Conservation (phyloP, 495 filamentous ascomycete genomes). For the Podospora appendiculata region DNA sequence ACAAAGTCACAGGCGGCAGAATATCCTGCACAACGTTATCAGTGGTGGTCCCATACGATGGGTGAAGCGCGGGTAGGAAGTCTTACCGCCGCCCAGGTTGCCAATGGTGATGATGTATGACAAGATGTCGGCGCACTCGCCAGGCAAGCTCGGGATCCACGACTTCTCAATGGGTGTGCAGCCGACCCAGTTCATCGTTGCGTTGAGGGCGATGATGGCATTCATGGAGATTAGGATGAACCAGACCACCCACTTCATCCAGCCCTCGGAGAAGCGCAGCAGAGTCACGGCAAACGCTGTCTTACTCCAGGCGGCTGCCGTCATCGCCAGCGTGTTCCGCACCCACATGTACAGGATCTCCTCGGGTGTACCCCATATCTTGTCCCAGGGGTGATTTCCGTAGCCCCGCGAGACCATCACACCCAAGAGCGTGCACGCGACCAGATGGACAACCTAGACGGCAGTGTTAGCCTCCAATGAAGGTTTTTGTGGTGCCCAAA, state of each 20-base stretch:
- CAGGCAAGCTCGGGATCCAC: conserved; percentile 16
- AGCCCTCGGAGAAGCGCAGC: conserved; percentile 13
- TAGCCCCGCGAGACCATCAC: conserved; percentile 4
- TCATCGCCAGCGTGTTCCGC: conserved; percentile 13
- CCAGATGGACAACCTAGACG: not conserved
- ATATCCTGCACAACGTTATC: conserved; percentile 7
- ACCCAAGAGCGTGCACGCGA: conserved; percentile 5
- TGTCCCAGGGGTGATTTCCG: not conserved
- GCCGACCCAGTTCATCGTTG: conserved; percentile 26
- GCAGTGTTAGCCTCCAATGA: conserved; percentile 10
- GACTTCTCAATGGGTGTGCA: conserved; percentile 24
- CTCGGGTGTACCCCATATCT: not conserved
- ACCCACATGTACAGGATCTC: not conserved
- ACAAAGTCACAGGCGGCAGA: conserved; percentile 23
- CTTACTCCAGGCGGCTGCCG: conserved; percentile 23
- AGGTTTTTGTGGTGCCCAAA: conserved; percentile 8
- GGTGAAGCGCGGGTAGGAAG: conserved; percentile 19
- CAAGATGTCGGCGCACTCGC: conserved; percentile 16
- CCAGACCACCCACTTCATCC: conserved; percentile 15
- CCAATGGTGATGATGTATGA: conserved; percentile 8
- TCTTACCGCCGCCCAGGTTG: conserved; percentile 19
- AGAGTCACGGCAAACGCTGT: conserved; percentile 28
- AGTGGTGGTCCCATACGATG: conserved; percentile 12
- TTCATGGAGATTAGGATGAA: conserved; percentile 27
- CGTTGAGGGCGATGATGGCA: conserved; percentile 21